Base-by-base conservation (phyloP, 2,329 filamentous ascomycete genomes). In the Clarireedia paspali region DNA sequence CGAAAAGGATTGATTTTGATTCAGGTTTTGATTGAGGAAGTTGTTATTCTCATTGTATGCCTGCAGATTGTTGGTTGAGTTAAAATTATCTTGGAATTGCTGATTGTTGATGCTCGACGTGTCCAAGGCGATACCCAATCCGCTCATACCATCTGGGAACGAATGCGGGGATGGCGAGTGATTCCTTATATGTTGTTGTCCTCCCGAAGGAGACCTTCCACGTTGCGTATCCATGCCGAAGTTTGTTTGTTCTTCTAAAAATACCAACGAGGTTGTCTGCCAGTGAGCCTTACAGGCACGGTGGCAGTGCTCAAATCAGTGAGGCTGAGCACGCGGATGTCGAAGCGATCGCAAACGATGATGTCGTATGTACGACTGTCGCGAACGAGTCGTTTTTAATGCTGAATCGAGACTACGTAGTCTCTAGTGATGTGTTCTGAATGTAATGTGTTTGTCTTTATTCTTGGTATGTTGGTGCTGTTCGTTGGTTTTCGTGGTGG, bases 171-270 rank as follows among this genome's bases (percentile, higher is more conserved):
- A 82, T 65, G 83, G 81, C 65, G 84, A 85, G 71, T 82, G 83
- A 63, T 75, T 79, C 84, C 83, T 77, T 74, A 75, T 70, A 68
- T 65, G 69, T 64, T 77, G 77, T 67, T 80, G 77, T 61, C 77
- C 76, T 68, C 76, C 75, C 66, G 84, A 85, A 63, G 78, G 80
- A 64, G 83, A 85, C 68, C 82, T 82, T 68, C 81, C 81, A 69
- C 80, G 75, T 68, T 78, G 76, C 70, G 77, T 74, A 73, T 82
- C 78, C 77, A 81, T 80, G 58, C 56, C 53, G 56, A 57, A 65
- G 67, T 66, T 61, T 65, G 60, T 62, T 55, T 72, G 67, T 69
- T 72, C 59, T 66, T 67, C 42, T 67, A 67, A 66, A 68, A 69
- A 52, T 52, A 52, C 7, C 34, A 46, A 51, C 39, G 53, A 51